Percentiles rank a stretch among this genome's conserved stretches.
Evolutionary conservation across 176 grass and related monocot genomes (phyloP).

Genomic region (Avena eriantha): DNA sequence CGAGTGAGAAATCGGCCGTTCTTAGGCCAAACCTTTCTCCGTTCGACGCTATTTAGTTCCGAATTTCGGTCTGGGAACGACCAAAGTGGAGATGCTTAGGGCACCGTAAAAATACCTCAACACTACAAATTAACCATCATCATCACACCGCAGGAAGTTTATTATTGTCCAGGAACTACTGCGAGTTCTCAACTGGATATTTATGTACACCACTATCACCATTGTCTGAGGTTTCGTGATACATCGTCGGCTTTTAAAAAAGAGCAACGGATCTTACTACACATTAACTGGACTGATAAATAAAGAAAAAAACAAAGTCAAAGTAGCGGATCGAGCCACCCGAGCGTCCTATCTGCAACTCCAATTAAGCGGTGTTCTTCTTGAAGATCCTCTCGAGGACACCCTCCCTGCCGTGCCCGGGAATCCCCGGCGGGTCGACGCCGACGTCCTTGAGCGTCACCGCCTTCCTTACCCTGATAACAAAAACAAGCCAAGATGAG

Average conservation of each 20-base stretch:
- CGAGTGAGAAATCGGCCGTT: no score
- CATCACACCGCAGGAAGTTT: no score
- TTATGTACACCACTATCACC: background rate
- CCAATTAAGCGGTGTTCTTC: conserved; percentile 14
- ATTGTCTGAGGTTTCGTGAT: background rate
- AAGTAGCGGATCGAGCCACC: background rate
- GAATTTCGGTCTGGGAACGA: no score
- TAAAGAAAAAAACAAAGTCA: background rate
- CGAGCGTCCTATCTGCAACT: background rate
- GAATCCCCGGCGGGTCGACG: conserved; percentile 61
- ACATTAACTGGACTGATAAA: background rate
- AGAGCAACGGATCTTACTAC: background rate
- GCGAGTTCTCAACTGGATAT: background rate
- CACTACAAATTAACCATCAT: no score
- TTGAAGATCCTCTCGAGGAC: conserved; percentile 31
- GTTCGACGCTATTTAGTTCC: no score
- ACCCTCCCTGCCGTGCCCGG: conserved; percentile 14
- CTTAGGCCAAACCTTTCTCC: no score
- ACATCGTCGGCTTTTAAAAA: background rate
- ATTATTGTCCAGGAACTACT: background rate
- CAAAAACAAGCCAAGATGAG: background rate
- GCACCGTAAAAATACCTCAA: no score
- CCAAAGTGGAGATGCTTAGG: no score
- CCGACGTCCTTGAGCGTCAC: conserved; percentile 84
- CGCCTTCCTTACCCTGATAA: conserved; percentile 45